Conservation (phyloP, 352 stramenopile species). For the Phytopythium helicoides region DNA sequence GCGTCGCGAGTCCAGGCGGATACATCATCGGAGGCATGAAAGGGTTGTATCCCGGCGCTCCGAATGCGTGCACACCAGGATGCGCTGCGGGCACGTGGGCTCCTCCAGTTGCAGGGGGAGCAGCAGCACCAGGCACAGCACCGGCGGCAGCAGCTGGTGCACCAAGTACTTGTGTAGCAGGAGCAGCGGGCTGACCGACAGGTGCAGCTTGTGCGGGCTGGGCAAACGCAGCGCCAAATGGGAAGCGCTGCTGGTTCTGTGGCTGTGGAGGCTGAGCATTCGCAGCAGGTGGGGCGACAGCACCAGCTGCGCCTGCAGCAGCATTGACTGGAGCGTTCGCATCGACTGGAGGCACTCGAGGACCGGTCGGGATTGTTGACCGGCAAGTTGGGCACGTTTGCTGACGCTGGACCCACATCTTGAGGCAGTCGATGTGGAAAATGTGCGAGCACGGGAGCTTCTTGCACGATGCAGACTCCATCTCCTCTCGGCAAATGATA, state of each 20-base stretch:
- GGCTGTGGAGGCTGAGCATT: constrained; percentile 4
- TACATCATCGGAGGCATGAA: constrained; percentile 68
- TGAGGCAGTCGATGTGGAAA: constrained; percentile 97
- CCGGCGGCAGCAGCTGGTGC: background rate
- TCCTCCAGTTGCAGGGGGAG: constrained; percentile 1
- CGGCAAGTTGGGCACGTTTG: constrained; percentile 98
- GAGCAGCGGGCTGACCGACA: background rate
- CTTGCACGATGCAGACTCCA: constrained; percentile 89
- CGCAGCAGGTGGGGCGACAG: constrained; percentile 10
- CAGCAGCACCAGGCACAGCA: constrained; percentile 4
- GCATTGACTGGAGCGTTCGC: constrained; percentile 19
- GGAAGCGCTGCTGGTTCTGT: constrained; percentile 22
- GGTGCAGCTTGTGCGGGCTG: constrained; percentile 13
- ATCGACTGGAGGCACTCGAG: constrained; percentile 35
- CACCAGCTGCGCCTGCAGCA: constrained; percentile 16
- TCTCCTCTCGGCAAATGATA: constrained; percentile 97
- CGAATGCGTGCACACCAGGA: constrained; percentile 27
- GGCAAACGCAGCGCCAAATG: constrained; percentile 25
- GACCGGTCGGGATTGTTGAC: constrained; percentile 89
- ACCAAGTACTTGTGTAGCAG: background rate
- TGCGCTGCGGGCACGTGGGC: constrained; percentile 16
- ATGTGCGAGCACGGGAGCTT: constrained; percentile 97
- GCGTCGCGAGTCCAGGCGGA: too few relatives aligned
- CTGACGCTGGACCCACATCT: constrained; percentile 98
- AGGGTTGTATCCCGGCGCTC: constrained; percentile 39